Evolutionary conservation across 1,139 yeast genomes (phyloP), one percentile per base, ranked within the genome.

Genomic region (Wickerhamomyces sp.): DNA sequence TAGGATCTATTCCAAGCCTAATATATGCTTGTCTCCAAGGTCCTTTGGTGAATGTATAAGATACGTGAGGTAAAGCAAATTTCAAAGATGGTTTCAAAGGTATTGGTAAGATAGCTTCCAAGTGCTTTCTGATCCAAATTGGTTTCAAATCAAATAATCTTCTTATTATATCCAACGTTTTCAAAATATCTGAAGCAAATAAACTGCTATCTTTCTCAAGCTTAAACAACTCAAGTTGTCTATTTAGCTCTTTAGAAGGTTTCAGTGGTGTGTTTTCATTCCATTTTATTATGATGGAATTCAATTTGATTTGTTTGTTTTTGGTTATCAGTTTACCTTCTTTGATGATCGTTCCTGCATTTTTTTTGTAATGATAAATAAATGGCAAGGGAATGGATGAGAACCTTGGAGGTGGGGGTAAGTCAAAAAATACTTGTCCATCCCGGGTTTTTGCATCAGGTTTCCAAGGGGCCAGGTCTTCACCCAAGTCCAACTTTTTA

Each of bases 1-100:
- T 67, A 0, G 97, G 97, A 59, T 92, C 87, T 28, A 81, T 68
- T 0, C 97, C 97, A 51, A 80, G 78, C 51, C 68, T 75, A 33
- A 88, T 78, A 57, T 83, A 87, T n/a, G 95, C 77, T 47, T 88
- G 88, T 54, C 97, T 72, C 96, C 96, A 92, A 0, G 98, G 98
- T 0, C 99, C 98, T 55, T 84, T 84, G 26, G 83, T 78, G 59
- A 81, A 85, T 30, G 86, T 73, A 57, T 78, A 92, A 0, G 96
- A 73, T 0, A 89, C 84, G 55, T 85, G 81, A 0, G 97, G 96
- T 37, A 94, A 63, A 0, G 96, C 94, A 46, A 74, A 79, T 49
- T 85, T 81, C 31, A 90, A 61, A 16, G 74, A 72, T 44, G 73
- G 64, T 46, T 71, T 66, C 35, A 76, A 63, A 12, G 71, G 70